A percentile compares a stretch with the other conserved stretches of the same genome.
Conservation (phyloP, 306 rosid species). For the Glycine latifolia region DNA sequence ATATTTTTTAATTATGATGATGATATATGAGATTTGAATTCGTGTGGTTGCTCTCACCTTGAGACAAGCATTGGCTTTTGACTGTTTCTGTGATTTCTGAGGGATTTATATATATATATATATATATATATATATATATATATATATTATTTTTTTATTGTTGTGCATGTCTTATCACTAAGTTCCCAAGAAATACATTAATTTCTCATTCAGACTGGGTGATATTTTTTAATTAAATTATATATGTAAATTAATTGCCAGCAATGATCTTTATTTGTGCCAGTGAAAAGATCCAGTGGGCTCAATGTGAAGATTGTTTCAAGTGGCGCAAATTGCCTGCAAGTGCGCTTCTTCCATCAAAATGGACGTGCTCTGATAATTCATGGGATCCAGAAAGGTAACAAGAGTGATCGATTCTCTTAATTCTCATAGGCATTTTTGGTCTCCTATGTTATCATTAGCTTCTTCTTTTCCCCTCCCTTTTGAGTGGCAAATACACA, state of each 20-base stretch:
- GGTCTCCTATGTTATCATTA: conserved; percentile 14
- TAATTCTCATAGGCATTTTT: conserved; percentile 36
- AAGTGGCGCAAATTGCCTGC: conserved; percentile 96
- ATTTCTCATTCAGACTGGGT: conserved; percentile 33
- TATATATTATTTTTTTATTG: too few relatives aligned
- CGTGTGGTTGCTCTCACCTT: conserved; percentile 15
- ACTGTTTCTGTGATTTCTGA: conserved; percentile 14
- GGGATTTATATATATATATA: conserved; percentile 16
- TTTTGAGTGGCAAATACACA: not conserved
- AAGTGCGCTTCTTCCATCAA: conserved; percentile 75
- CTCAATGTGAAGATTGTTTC: conserved; percentile 90
- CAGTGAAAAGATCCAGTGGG: conserved; percentile 93
- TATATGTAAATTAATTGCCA: conserved; percentile 35
- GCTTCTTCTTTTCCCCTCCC: not conserved
- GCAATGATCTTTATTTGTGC: conserved; percentile 42
- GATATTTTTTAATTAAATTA: not conserved
- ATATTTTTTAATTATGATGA: not conserved
- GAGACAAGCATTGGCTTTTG: conserved; percentile 14
- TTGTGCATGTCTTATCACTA: conserved; percentile 12
- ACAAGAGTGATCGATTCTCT: conserved; percentile 23
- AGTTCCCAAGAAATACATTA: conserved; percentile 1
- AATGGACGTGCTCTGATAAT: conserved; percentile 95
- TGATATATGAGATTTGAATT: conserved; percentile 33
- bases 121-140: conserved; percentile 5
- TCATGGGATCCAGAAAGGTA: conserved; percentile 91